Conservation (phyloP, 805 yeast species). For the Metschnikowia sp. region DNA sequence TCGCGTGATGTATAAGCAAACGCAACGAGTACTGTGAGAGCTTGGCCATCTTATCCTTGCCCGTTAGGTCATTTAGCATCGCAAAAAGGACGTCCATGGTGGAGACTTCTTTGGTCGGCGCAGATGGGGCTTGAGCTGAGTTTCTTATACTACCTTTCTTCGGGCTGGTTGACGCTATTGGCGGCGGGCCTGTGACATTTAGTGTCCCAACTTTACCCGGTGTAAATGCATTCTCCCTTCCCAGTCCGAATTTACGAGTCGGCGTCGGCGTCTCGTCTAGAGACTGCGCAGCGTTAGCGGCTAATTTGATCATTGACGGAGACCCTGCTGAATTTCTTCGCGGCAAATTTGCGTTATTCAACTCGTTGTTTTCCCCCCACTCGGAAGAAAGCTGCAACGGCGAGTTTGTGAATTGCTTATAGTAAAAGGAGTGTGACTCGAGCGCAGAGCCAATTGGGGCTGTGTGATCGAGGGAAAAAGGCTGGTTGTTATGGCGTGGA, state of each 20-base stretch:
- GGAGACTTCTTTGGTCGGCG: conserved; percentile 10
- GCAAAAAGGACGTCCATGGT: conserved; percentile 48
- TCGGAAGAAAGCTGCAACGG: conserved; percentile 13
- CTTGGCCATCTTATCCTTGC: conserved; percentile 72
- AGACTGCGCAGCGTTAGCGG: neutral
- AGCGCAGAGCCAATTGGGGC: neutral
- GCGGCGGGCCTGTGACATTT: neutral
- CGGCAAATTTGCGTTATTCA: neutral
- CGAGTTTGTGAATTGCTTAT: conserved; percentile 6
- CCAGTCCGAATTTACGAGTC: neutral
- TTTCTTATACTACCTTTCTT: neutral
- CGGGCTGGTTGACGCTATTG: neutral
- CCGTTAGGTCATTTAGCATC: conserved; percentile 53
- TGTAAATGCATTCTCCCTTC: neutral
- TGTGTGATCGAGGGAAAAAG: conserved; percentile 4
- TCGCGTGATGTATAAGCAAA: conserved; percentile 46
- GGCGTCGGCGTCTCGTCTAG: conserved; percentile 10
- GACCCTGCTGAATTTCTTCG: too few species aligned
- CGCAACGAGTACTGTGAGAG: conserved; percentile 57
- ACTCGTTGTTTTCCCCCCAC: conserved; percentile 10
- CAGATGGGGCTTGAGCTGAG: neutral
- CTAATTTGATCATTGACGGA: conserved; percentile 6
- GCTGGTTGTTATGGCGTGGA: conserved; percentile 6
- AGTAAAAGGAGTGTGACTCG: neutral
- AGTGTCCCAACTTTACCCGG: neutral